Base-by-base conservation (phyloP, 371 early-diverging fungal genomes). In the Blyttiomyces sp. region DNA sequence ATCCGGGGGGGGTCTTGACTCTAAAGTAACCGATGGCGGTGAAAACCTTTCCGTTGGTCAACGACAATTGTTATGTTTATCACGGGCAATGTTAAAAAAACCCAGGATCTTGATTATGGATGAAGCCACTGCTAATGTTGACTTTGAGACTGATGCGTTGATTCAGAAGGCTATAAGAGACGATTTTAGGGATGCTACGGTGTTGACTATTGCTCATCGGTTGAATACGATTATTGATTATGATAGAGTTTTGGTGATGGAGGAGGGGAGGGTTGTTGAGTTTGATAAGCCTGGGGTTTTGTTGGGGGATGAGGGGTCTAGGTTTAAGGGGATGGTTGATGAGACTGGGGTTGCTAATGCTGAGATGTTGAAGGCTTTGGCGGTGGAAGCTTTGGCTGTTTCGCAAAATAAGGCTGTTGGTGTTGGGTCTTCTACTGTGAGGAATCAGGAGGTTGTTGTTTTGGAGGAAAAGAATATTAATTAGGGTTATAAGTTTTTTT, bases 91-190 rank as follows among this genome's bases (percentile, higher is more conserved):
- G 54, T 39, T 82, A 13, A 66, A 60, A 42, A 59, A 66, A 43
- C 59, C 77, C 23, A 70, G 66, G 43, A 74, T 86, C 11, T 59
- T 85, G 9, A 68, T 86, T 7, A 57, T 71, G 58, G 87, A 96
- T 69, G 97, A 95, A 80, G 92, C 93, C 21, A 91, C 89, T 2
- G 89, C 95, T 9, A 72, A 72, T 64, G 81, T 90, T 7, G 91
- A 91, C 64, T 81, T 77, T 46, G 77, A 72, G 19, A 82, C 86
- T 0, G 87, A 87, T 60, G 69, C 66, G 34, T 61, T 77, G 5
- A 85, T 88, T 35, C 88, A 88, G 74, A 61, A 77, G 39, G 71
- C 80, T 9, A 75, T 88, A 27, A 46, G 81, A 13, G 73, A 73
- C 3, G 85, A 86, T 36, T 85, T 88, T 68, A 60, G 52, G 2